These are phyloP conservation scores for Pulveroboletus sp. DNA, from an alignment of 768 basidiomycete genomes.

Conservation along the genomic window DNA sequence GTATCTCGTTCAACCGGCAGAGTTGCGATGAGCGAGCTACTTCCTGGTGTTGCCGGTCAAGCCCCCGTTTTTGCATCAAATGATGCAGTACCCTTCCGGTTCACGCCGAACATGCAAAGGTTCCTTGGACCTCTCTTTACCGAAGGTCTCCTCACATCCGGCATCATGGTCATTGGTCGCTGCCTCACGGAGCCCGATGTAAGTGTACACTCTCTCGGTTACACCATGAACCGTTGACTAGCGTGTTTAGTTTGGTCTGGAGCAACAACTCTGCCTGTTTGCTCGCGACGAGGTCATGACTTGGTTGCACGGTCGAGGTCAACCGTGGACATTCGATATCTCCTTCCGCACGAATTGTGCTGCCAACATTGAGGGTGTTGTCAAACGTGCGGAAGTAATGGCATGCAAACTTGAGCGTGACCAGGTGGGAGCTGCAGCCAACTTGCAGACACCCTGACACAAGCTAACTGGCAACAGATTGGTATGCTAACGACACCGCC, in stretches of 20 bases:
- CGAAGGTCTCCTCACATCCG: conserved; percentile 83
- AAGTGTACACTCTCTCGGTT: conserved; percentile 14
- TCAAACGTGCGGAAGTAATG: conserved; percentile 77
- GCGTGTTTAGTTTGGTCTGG: conserved; percentile 71
- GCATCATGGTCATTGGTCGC: conserved; percentile 87
- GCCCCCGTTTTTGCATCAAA: conserved; percentile 66
- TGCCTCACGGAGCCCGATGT: conserved; percentile 92
- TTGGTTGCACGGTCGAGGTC: conserved; percentile 60
- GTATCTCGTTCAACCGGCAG: conserved; percentile 85
- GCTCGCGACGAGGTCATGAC: conserved; percentile 87
- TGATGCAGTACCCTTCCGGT: conserved; percentile 93
- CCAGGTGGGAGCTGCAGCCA: conserved; percentile 43
- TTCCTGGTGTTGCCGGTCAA: conserved; percentile 58
- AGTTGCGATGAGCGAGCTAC: conserved; percentile 88
- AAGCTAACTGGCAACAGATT: conserved; percentile 16
- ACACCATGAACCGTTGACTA: background rate
- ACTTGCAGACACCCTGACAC: background rate
- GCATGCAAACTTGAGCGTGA: conserved; percentile 86
- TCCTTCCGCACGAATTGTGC: conserved; percentile 57
- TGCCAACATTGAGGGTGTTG: conserved; percentile 60
- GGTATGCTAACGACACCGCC: conserved; percentile 20
- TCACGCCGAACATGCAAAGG: conserved; percentile 93
- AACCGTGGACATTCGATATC: conserved; percentile 53
- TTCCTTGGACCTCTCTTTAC: conserved; percentile 86
- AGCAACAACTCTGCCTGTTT: conserved; percentile 87